Evolutionary conservation across 2,329 filamentous ascomycete species (phyloP).

Genomic region (Hymenotorrendiella dingleyae): DNA sequence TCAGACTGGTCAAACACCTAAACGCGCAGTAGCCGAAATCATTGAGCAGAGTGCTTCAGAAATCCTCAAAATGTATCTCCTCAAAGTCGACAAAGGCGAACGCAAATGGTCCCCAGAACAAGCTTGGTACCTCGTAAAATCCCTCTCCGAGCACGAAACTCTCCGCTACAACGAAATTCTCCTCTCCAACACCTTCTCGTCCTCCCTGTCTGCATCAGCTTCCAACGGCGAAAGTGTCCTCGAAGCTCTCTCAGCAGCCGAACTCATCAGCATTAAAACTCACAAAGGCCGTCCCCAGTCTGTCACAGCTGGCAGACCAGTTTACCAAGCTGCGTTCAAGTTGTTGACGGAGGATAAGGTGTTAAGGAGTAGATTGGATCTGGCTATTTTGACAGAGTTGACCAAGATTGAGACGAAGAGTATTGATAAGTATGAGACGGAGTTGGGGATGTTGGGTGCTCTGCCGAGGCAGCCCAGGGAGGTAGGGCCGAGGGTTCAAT

Average conservation of each 20-base stretch:
- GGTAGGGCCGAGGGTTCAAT: slow-evolving; percentile 59
- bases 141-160: slow-evolving; percentile 60
- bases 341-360: slow-evolving; percentile 66
- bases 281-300: slow-evolving; percentile 69
- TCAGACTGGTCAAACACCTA: slow-evolving; percentile 77
- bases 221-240: slow-evolving; percentile 67
- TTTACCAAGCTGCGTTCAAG: slow-evolving; percentile 79
- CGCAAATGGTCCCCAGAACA: slow-evolving; percentile 76
- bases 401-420: slow-evolving; percentile 65
- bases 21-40: slow-evolving; percentile 78
- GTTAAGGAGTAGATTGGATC: slow-evolving; percentile 65
- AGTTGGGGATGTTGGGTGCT: slow-evolving; percentile 64
- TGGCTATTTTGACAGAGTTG: slow-evolving; percentile 63
- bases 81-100: slow-evolving; percentile 44
- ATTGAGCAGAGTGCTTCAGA: slow-evolving; percentile 84
- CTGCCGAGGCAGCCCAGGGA: slow-evolving; percentile 67
- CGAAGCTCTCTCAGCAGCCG: slow-evolving; percentile 74
- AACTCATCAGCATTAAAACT: slow-evolving; percentile 73
- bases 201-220: slow-evolving; percentile 41
- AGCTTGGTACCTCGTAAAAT: slow-evolving; percentile 83
- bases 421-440: slow-evolving; percentile 74
- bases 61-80: slow-evolving; percentile 87
- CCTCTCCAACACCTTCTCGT: slow-evolving; percentile 67
- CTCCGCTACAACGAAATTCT: slow-evolving; percentile 84
- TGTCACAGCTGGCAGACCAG: slow-evolving; percentile 76